A percentile compares a stretch with the other conserved stretches of the same genome.
These are phyloP conservation scores for Podila clonocystis DNA, from an alignment of 192 early-diverging fungal genomes.

Conservation along the genomic window DNA sequence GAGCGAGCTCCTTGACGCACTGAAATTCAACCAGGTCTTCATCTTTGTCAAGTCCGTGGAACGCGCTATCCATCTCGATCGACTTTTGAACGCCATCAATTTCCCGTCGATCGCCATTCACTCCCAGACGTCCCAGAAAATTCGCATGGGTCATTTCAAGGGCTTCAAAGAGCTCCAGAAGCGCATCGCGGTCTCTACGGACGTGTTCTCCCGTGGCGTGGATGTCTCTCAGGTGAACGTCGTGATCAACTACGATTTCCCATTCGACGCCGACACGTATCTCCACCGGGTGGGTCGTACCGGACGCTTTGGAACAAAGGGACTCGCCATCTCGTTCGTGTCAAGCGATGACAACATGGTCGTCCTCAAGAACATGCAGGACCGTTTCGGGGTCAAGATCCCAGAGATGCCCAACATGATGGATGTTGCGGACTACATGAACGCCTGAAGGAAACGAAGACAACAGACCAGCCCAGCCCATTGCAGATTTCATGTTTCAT, in stretches of 20 bases:
- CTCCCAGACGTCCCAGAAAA: conserved; percentile 86
- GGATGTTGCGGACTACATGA: no score
- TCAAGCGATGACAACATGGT: conserved; percentile 81
- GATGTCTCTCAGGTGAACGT: conserved; percentile 99
- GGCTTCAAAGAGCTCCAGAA: conserved; percentile 93
- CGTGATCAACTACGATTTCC: conserved; percentile 99
- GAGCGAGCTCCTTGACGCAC: conserved; percentile 87
- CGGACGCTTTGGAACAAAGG: conserved; percentile 99
- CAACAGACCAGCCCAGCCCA: no score
- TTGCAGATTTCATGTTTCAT: no score
- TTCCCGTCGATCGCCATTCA: conserved; percentile 97
- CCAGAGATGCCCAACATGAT: conserved; percentile 59
- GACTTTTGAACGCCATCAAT: conserved; percentile 85
- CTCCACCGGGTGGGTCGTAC: conserved; percentile 98
- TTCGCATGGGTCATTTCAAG: conserved; percentile 92
- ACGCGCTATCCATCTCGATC: conserved; percentile 62
- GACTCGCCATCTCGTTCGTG: conserved; percentile 94
- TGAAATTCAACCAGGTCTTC: conserved; percentile 79
- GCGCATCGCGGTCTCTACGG: conserved; percentile 97
- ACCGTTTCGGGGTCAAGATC: conserved; percentile 96
- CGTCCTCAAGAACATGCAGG: conserved; percentile 86
- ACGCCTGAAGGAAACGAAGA: no score
- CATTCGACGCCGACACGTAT: conserved; percentile 88
- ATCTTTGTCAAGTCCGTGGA: no score
- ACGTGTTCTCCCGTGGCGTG: conserved; percentile 98